Conservation (phyloP, 768 basidiomycete species). For the Suillus americanus region DNA sequence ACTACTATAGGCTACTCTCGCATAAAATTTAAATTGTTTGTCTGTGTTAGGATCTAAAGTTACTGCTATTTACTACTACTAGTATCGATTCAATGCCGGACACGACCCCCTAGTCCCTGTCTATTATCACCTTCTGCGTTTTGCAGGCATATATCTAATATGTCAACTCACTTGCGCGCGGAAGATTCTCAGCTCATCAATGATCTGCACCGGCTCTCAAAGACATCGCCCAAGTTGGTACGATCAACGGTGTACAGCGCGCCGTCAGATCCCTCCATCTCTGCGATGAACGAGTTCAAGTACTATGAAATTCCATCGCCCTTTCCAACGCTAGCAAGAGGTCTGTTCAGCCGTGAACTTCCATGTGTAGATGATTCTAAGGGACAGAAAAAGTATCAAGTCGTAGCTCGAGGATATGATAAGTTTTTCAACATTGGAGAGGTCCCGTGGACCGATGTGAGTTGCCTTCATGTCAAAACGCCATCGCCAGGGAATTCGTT, state of each 20-base stretch:
- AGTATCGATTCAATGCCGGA: background rate
- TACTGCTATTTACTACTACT: background rate
- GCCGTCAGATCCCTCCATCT: background rate
- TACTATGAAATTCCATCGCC: slow-evolving; percentile 50
- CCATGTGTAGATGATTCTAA: slow-evolving; percentile 26
- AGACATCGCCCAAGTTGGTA: slow-evolving; percentile 63
- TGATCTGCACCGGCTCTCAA: slow-evolving; percentile 51
- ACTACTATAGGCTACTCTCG: no score
- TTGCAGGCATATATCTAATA: slow-evolving; percentile 13
- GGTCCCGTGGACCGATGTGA: slow-evolving; percentile 85
- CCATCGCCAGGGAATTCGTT: background rate
- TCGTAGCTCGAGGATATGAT: slow-evolving; percentile 92
- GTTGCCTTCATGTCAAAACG: background rate
- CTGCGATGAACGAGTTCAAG: background rate
- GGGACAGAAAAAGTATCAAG: slow-evolving; percentile 46
- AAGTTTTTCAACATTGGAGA: slow-evolving; percentile 99
- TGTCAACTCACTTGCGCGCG: slow-evolving; percentile 24
- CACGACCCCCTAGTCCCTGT: background rate
- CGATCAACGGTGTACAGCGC: slow-evolving; percentile 19
- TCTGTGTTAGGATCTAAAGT: background rate
- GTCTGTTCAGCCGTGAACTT: slow-evolving; percentile 73
- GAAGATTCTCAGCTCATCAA: slow-evolving; percentile 63
- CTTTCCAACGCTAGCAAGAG: slow-evolving; percentile 93
- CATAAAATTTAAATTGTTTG: background rate
- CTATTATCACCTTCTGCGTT: background rate